These are phyloP conservation scores for Suhomyces chickasaworum DNA, from an alignment of 1,139 yeast species.

Conservation along the genomic window DNA sequence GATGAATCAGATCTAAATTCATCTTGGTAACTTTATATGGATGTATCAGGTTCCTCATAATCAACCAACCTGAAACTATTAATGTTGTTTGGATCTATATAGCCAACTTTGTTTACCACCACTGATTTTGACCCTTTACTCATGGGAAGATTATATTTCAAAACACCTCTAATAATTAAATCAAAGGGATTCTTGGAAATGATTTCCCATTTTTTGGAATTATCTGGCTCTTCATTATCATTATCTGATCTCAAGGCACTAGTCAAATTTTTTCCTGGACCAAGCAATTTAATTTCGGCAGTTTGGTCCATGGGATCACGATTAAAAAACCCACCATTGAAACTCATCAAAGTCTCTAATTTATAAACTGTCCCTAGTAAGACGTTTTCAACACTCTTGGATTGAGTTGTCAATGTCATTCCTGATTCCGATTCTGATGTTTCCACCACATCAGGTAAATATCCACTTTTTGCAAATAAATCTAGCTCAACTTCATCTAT, in stretches of 20 bases:
- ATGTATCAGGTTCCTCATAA: not conserved
- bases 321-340: conserved; percentile 77
- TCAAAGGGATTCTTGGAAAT: conserved; percentile 85
- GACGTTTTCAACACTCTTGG: conserved; percentile 58
- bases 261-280: conserved; percentile 73
- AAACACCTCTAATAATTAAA: conserved; percentile 77
- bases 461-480: conserved; percentile 80
- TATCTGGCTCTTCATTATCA: conserved; percentile 29
- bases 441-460: conserved; percentile 29
- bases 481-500: conserved; percentile 75
- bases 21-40: too few species aligned
- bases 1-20: too few species aligned
- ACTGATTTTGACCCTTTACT: conserved; percentile 56
- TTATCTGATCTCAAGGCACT: conserved; percentile 17
- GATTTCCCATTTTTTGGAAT: conserved; percentile 68
- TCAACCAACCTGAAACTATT: conserved; percentile 6
- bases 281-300: conserved; percentile 70
- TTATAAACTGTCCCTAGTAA: conserved; percentile 68
- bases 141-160: conserved; percentile 76
- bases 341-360: conserved; percentile 73
- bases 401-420: not conserved
- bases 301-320: conserved; percentile 57
- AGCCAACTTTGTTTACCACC: conserved; percentile 61
- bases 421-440: conserved; percentile 7
- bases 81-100: conserved; percentile 52